Conservation (phyloP, 306 rosid species). For the Begonia loranthoides region DNA sequence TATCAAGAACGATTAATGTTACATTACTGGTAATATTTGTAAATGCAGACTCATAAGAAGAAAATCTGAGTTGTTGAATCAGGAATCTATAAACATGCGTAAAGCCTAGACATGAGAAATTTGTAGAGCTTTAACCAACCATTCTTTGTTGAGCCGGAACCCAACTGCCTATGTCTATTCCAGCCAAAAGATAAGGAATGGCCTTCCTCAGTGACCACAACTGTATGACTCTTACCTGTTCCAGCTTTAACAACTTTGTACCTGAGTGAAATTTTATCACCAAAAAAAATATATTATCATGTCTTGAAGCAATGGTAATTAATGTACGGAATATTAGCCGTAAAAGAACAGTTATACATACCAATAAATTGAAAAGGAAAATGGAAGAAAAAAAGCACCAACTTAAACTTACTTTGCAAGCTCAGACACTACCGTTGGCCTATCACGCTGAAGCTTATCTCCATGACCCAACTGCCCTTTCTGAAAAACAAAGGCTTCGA, state of each 20-base stretch:
- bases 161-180: slow-evolving; percentile 97
- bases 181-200: slow-evolving; percentile 86
- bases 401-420: slow-evolving; percentile 64
- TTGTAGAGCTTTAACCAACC: slow-evolving; percentile 28
- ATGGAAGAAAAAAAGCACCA: too few relatives aligned
- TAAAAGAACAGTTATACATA: too few relatives aligned
- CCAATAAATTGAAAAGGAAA: too few relatives aligned
- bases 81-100: too few relatives aligned
- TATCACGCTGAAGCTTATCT: slow-evolving; percentile 83
- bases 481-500: slow-evolving; percentile 27
- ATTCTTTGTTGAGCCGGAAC: slow-evolving; percentile 63
- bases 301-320: too few relatives aligned
- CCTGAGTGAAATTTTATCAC: slow-evolving; percentile 18
- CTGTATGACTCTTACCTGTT: slow-evolving; percentile 73
- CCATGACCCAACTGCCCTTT: slow-evolving; percentile 99
- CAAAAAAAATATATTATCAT: too few relatives aligned
- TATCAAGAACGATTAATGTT: too few relatives aligned
- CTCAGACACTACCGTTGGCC: slow-evolving; percentile 92
- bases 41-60: too few relatives aligned
- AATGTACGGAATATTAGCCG: too few relatives aligned
- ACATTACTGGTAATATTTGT: too few relatives aligned
- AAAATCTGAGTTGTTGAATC: too few relatives aligned
- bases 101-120: background rate
- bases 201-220: slow-evolving; percentile 78
- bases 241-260: slow-evolving; percentile 72